Base-by-base conservation (phyloP, 176 grass and related monocot species). In the Microstegium vimineum region DNA sequence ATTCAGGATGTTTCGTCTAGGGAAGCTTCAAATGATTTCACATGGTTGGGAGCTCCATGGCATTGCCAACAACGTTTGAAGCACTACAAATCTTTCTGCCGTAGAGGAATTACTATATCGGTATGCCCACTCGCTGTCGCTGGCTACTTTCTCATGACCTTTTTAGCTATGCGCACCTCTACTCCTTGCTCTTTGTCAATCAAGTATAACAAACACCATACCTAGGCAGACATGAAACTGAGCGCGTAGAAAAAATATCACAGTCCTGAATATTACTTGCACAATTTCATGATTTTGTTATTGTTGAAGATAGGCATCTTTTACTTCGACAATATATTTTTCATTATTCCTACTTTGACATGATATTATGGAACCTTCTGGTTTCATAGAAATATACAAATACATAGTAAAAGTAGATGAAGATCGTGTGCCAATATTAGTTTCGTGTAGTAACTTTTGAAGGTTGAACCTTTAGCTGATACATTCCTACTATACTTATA, bases 81-180 rank as follows among this genome's bases (percentile, higher is more conserved):
- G 30, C 95, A 98, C 72, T 93, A 98, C 80, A 90, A 81, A 62
- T 94, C 95, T 46, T 94, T 98, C 79, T 82, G 75, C 30, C 81
- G 85, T 15, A 87, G 85, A 28, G 95, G 95, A 61, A 84, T 94
- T 75, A 98, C 88, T 49, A 94, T 98, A 64, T 94, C 92, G 66
- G 95, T 98, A 90, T 84, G 90, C 31, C 63, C 17, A 62, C 22
- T 41, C 9, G 25, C 45, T 63, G n/a, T 60, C 10, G 1, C 56
- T 33, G 23, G 37, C 27, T n/a, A 49, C n/a, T 62, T 69, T 9
- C 47, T 9, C 47, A 25, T 67, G 3, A 60, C 1, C 23, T 30
- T 33, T 64, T 41, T 41, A 74, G 31, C 3, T 23, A 31, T 88
- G 45, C 74, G 15, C 14, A 12, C 17, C 45, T 57, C 8, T 17